These are phyloP conservation scores for Microsporum canis DNA, from an alignment of 2,329 filamentous ascomycete species.

Conservation along the genomic window DNA sequence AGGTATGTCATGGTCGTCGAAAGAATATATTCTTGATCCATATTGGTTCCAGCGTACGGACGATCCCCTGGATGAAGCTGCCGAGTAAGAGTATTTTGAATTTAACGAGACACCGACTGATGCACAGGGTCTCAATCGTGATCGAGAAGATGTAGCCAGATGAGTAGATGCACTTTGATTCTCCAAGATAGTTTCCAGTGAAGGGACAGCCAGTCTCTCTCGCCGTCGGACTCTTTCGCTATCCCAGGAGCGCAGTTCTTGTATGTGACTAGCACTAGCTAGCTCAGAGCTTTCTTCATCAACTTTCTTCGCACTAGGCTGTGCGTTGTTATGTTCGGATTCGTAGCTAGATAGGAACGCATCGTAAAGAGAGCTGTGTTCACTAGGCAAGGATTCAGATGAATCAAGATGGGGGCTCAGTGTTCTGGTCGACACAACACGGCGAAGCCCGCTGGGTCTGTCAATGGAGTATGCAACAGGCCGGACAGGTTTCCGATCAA, in stretches of 20 bases:
- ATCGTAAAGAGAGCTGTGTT: constrained; percentile 30
- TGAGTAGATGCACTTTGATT: constrained; percentile 18
- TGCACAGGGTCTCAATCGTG: constrained; percentile 7
- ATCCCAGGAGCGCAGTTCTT: not conserved
- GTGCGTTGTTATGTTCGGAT: constrained; percentile 13
- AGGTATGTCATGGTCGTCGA: constrained; percentile 19
- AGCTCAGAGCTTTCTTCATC: constrained; percentile 28
- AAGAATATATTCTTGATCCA: constrained; percentile 17
- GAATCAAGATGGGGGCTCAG: constrained; percentile 19
- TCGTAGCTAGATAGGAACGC: constrained; percentile 24
- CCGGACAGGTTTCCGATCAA: not conserved
- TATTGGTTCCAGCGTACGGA: constrained; percentile 8
- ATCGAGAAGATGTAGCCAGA: constrained; percentile 12
- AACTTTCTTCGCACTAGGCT: not conserved
- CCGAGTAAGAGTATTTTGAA: constrained; percentile 1
- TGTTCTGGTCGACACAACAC: constrained; percentile 15
- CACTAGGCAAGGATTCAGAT: constrained; percentile 25
- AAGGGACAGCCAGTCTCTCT: constrained; percentile 16
- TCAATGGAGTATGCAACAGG: not conserved
- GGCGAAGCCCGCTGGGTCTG: constrained; percentile 12
- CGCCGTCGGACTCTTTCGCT: not conserved
- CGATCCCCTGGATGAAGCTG: not conserved
- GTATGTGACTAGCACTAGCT: not conserved
- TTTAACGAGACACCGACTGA: not conserved
- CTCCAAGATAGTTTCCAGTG: constrained; percentile 22